Percentiles rank a stretch among this genome's conserved stretches.
Conservation (phyloP, 768 basidiomycete species). For the Leucocoprinus sp. region DNA sequence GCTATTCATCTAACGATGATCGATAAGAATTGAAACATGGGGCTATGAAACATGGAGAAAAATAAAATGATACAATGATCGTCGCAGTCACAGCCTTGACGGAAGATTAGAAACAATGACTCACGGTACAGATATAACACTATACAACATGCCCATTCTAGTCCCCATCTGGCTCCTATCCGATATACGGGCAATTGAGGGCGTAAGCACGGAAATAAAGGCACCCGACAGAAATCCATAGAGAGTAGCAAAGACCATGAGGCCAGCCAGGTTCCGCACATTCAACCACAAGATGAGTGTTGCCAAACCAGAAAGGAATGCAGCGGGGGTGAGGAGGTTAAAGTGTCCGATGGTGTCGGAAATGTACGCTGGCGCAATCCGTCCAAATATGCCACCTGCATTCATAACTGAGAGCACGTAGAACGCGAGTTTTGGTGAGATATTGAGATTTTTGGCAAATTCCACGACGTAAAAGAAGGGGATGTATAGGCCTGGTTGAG, state of each 20-base stretch:
- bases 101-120: slow-evolving; percentile 22
- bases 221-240: slow-evolving; percentile 65
- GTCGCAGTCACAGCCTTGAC: not conserved
- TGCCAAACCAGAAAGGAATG: slow-evolving; percentile 53
- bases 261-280: slow-evolving; percentile 26
- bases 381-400: slow-evolving; percentile 57
- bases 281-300: slow-evolving; percentile 54
- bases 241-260: slow-evolving; percentile 43
- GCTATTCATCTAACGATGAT: not conserved
- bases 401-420: slow-evolving; percentile 61
- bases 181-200: slow-evolving; percentile 62
- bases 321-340: slow-evolving; percentile 57
- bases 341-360: slow-evolving; percentile 61
- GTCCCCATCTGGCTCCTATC: slow-evolving; percentile 49
- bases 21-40: not conserved
- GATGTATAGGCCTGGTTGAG: slow-evolving; percentile 52
- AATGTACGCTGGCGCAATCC: slow-evolving; percentile 52
- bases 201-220: slow-evolving; percentile 59
- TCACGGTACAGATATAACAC: slow-evolving; percentile 61
- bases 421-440: slow-evolving; percentile 33
- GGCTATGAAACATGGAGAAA: not conserved
- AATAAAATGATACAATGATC: not conserved
- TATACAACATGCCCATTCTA: slow-evolving; percentile 58
- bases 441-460: slow-evolving; percentile 36
- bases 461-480: slow-evolving; percentile 66